A percentile compares a stretch with the other conserved stretches of the same genome.
These are phyloP conservation scores for Graphiopsis chlorocephala DNA, from an alignment of 2,329 filamentous ascomycete species.

Conservation along the genomic window DNA sequence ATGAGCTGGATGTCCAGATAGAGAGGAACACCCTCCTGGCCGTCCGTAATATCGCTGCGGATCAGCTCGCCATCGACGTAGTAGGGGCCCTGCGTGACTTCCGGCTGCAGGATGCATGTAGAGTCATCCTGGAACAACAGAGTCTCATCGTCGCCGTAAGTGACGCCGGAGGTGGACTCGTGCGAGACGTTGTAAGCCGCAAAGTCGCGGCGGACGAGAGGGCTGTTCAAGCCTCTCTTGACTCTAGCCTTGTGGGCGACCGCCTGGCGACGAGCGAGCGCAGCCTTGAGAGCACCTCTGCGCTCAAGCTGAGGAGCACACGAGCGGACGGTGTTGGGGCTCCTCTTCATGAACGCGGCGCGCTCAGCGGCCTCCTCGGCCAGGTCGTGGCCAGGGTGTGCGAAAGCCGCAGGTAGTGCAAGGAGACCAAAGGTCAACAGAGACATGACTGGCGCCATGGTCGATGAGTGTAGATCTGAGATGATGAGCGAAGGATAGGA, in stretches of 20 bases:
- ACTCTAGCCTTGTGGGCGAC: conserved; percentile 22
- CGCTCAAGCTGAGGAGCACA: conserved; percentile 23
- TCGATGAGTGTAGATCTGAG: neutral
- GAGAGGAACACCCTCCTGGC: conserved; percentile 39
- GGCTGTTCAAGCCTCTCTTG: conserved; percentile 23
- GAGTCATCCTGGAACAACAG: conserved; percentile 23
- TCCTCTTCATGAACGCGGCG: conserved; percentile 21
- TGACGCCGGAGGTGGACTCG: conserved; percentile 21
- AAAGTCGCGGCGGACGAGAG: conserved; percentile 26
- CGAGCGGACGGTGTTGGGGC: conserved; percentile 24
- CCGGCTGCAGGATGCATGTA: conserved; percentile 28
- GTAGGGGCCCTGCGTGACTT: conserved; percentile 27
- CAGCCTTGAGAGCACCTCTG: conserved; percentile 22
- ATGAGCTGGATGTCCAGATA: conserved; percentile 44
- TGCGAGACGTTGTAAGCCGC: conserved; percentile 26
- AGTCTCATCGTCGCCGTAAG: conserved; percentile 22
- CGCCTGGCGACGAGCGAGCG: conserved; percentile 25
- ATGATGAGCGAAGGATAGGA: neutral
- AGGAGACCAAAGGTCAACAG: conserved; percentile 14
- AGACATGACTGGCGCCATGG: neutral
- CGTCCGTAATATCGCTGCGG: conserved; percentile 40
- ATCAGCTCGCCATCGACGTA: conserved; percentile 38
- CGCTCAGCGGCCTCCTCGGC: conserved; percentile 25
- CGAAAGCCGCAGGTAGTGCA: conserved; percentile 14
- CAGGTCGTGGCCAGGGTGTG: conserved; percentile 24